Conservation (phyloP, 2,329 filamentous ascomycete species). For the Lomentospora prolificans region DNA sequence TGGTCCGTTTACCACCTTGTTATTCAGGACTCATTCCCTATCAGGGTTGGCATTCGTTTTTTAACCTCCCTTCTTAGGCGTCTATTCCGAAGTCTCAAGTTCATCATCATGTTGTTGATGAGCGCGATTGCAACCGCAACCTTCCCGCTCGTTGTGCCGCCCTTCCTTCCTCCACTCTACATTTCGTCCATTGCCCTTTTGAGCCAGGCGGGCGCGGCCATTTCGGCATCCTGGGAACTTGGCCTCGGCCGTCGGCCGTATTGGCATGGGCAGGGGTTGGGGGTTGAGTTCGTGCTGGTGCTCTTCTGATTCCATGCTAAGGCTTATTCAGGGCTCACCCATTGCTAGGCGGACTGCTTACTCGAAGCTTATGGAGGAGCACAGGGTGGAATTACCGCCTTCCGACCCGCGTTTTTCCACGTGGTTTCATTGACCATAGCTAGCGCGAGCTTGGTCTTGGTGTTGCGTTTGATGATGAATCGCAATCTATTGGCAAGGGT, state of each 20-base stretch:
- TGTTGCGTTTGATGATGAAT: slow-evolving; percentile 32
- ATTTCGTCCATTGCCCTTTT: slow-evolving; percentile 17
- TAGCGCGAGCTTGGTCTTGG: slow-evolving; percentile 30
- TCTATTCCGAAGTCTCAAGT: slow-evolving; percentile 17
- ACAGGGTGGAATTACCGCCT: slow-evolving; percentile 37
- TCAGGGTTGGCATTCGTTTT: too few relatives aligned
- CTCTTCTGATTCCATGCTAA: not conserved
- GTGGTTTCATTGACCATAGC: slow-evolving; percentile 42
- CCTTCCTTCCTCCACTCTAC: slow-evolving; percentile 18
- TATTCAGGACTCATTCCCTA: not conserved
- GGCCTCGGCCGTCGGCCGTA: slow-evolving; percentile 18
- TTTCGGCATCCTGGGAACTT: slow-evolving; percentile 20
- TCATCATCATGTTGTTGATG: slow-evolving; percentile 15
- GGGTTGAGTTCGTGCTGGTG: slow-evolving; percentile 12
- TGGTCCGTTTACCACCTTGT: slow-evolving; percentile 12
- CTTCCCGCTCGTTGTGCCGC: slow-evolving; percentile 17
- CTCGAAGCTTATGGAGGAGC: slow-evolving; percentile 43
- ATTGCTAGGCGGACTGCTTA: slow-evolving; percentile 35
- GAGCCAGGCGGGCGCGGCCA: slow-evolving; percentile 15
- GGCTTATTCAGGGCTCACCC: not conserved
- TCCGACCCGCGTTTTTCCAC: slow-evolving; percentile 51
- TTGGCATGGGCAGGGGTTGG: slow-evolving; percentile 17
- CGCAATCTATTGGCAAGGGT: slow-evolving; percentile 19
- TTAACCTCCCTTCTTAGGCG: slow-evolving; percentile 13
- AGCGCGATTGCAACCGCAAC: slow-evolving; percentile 17